Evolutionary conservation across 1,284 basidiomycete genomes (phyloP).

Genomic region (Sphaerobolus stellatus): DNA sequence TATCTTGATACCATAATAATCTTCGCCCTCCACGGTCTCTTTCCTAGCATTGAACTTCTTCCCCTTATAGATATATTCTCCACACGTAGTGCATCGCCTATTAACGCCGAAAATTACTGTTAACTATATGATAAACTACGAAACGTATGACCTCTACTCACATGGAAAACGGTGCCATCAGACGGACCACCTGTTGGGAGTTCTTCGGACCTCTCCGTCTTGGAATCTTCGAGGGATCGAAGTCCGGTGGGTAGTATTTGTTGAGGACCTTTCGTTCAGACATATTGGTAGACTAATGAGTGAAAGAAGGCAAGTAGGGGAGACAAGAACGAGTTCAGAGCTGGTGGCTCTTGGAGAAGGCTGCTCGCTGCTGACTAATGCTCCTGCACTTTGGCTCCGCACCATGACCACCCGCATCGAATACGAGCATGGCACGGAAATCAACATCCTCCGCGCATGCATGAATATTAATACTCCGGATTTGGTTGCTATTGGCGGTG

Average conservation of each 20-base stretch:
- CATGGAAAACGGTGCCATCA: constrained; percentile 99
- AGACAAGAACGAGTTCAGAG: no score
- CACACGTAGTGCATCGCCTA: constrained; percentile 91
- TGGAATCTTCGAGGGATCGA: constrained; percentile 96
- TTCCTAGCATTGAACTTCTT: constrained; percentile 99
- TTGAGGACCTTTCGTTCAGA: constrained; percentile 92
- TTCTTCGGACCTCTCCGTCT: constrained; percentile 87
- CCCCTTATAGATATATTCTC: constrained; percentile 97
- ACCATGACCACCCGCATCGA: constrained; percentile 31
- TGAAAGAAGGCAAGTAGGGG: no score
- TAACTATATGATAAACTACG: not conserved
- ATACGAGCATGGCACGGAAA: constrained; percentile 54
- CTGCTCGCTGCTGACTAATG: no score
- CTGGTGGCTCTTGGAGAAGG: no score
- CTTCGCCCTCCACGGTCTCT: constrained; percentile 95
- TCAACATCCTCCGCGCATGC: constrained; percentile 62
- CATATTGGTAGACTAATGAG: constrained; percentile 65
- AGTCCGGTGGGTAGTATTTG: constrained; percentile 93
- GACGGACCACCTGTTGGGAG: constrained; percentile 92
- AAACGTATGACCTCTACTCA: no score
- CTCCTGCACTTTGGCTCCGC: no score
- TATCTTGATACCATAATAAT: constrained; percentile 98
- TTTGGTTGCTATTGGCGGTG: constrained; percentile 68
- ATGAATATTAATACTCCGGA: constrained; percentile 62
- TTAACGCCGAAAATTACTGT: constrained; percentile 7